phyloP scores from a whole-genome alignment of 2,329 filamentous ascomycete species.

The Xylaria sp. region DNA sequence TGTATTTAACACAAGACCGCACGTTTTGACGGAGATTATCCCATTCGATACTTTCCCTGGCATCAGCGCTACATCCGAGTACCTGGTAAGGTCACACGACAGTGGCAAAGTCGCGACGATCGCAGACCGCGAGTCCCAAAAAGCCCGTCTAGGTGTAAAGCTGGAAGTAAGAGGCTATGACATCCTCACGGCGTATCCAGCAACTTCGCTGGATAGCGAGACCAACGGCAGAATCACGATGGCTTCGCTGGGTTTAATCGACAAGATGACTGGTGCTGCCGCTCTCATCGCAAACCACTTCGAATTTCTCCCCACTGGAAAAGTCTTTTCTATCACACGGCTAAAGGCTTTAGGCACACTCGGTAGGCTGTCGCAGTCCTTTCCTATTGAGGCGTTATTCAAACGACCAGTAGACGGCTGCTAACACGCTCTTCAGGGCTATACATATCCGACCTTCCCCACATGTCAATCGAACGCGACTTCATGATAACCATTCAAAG shows the following conservation, averaged over 20 bases:
- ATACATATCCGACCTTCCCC: conserved; percentile 77
- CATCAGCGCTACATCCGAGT: conserved; percentile 65
- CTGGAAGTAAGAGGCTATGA: conserved; percentile 78
- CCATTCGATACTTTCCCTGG: conserved; percentile 79
- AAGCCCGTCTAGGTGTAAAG: conserved; percentile 69
- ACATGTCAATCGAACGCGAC: conserved; percentile 69
- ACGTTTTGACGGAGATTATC: conserved; percentile 74
- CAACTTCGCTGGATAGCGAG: conserved; percentile 66
- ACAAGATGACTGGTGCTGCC: conserved; percentile 90
- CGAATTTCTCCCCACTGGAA: conserved; percentile 64
- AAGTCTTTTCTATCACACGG: conserved; percentile 72
- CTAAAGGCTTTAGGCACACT: conserved; percentile 84
- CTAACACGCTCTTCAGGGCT: conserved; percentile 64
- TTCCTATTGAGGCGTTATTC: neutral
- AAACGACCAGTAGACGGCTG: neutral
- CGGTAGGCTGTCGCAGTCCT: conserved; percentile 58
- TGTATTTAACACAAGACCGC: conserved; percentile 81
- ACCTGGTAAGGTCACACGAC: conserved; percentile 78
- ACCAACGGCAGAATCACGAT: conserved; percentile 60
- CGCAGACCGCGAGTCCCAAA: conserved; percentile 56
- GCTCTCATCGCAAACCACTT: conserved; percentile 75
- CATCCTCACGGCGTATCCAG: conserved; percentile 79
- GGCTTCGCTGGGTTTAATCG: conserved; percentile 80
- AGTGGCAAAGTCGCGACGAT: conserved; percentile 71
- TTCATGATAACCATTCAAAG: conserved; percentile 82